Evolutionary conservation across 345 rosid genomes (phyloP).

Genomic region (Bruguiera sexangula): DNA sequence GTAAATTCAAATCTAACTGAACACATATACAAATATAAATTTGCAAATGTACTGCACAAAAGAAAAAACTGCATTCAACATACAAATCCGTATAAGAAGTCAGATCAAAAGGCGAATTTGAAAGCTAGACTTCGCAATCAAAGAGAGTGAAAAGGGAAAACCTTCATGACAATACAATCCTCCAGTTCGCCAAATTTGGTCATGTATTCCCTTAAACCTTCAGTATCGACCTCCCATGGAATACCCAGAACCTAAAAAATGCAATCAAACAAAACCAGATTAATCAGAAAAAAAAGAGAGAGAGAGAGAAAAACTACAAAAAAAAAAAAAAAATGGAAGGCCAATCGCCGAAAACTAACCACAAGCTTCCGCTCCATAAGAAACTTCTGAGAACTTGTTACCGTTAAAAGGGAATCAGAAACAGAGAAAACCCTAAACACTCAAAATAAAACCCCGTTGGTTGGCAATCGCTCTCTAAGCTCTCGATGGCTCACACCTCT

Average conservation of each 20-base stretch:
- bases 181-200: constrained; percentile 86
- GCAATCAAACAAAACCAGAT: not conserved
- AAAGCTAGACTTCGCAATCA: not conserved
- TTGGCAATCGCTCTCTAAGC: constrained; percentile 3
- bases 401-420: not conserved
- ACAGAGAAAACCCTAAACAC: constrained; percentile 46
- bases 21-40: not conserved
- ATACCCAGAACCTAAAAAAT: constrained; percentile 76
- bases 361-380: constrained; percentile 80
- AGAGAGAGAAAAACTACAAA: not conserved
- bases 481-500: constrained; percentile 28
- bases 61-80: not conserved
- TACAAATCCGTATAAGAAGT: not conserved
- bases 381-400: constrained; percentile 6
- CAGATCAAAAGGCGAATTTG: not conserved
- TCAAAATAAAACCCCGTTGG: constrained; percentile 25
- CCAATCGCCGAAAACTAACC: constrained; percentile 36
- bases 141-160: constrained; percentile 14
- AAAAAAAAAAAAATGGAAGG: not conserved
- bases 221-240: constrained; percentile 95
- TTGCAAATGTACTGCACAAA: not conserved
- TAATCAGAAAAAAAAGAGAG: not conserved
- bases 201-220: constrained; percentile 91
- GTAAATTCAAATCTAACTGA: not conserved
- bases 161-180: constrained; percentile 99